Evolutionary conservation across 768 basidiomycete genomes (phyloP).

Genomic region (Pleurotus platypus): DNA sequence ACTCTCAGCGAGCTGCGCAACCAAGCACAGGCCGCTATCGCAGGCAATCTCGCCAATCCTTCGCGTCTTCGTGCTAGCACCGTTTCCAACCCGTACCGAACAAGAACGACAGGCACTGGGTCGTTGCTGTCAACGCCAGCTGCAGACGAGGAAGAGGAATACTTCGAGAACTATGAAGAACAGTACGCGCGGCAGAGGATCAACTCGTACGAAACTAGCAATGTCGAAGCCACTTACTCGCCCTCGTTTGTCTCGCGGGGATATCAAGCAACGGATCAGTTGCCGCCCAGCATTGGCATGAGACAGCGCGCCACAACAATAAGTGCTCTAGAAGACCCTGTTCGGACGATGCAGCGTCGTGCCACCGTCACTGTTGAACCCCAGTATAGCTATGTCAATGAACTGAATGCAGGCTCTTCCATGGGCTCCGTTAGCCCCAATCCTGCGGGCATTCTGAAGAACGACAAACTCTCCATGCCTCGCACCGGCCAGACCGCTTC

Average conservation of each 20-base stretch:
- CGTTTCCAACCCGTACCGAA: slow-evolving; percentile 89
- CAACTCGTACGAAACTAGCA: slow-evolving; percentile 56
- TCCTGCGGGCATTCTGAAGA: slow-evolving; percentile 56
- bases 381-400: slow-evolving; percentile 52
- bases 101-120: slow-evolving; percentile 52
- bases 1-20: slow-evolving; percentile 86
- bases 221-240: slow-evolving; percentile 48
- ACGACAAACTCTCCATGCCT: slow-evolving; percentile 46
- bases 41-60: slow-evolving; percentile 75
- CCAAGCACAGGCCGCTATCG: slow-evolving; percentile 88
- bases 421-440: slow-evolving; percentile 34
- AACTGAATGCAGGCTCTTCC: slow-evolving; percentile 37
- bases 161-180: slow-evolving; percentile 59
- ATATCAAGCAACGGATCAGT: slow-evolving; percentile 72
- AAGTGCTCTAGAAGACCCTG: slow-evolving; percentile 80
- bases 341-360: slow-evolving; percentile 66
- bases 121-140: slow-evolving; percentile 64
- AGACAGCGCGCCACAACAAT: slow-evolving; percentile 86
- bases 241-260: slow-evolving; percentile 66
- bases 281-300: slow-evolving; percentile 30
- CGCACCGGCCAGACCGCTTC: slow-evolving; percentile 46
- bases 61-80: slow-evolving; percentile 85
- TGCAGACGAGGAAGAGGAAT: slow-evolving; percentile 75
- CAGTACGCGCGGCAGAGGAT: slow-evolving; percentile 54
- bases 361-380: slow-evolving; percentile 52